Evolutionary conservation across 164 flowering plant genomes (phyloP).

Genomic region (Sedum album): DNA sequence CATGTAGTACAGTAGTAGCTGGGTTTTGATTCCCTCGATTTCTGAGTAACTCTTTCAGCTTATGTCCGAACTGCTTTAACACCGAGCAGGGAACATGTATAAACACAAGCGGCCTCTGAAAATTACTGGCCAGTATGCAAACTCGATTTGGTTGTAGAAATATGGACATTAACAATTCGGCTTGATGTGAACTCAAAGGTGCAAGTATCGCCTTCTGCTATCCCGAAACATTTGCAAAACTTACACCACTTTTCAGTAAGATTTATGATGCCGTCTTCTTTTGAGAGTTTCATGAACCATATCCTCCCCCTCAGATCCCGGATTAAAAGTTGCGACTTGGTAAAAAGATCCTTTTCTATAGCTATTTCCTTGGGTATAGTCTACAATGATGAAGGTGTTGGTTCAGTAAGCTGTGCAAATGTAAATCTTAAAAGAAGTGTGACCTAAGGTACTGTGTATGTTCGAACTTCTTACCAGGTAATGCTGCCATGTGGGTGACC

Average conservation of each 20-base stretch:
- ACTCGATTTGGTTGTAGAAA: background rate
- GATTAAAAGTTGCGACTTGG: background rate
- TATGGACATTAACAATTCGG: background rate
- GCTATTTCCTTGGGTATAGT: background rate
- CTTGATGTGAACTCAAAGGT: background rate
- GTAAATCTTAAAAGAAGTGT: background rate
- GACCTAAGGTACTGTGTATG: background rate
- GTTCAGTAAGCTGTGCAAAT: background rate
- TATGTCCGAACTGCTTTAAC: too few species aligned
- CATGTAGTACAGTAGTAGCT: too few species aligned
- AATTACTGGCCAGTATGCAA: background rate
- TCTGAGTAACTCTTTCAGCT: too few species aligned
- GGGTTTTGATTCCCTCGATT: too few species aligned
- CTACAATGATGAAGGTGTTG: background rate
- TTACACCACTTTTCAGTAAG: background rate
- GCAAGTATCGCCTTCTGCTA: background rate
- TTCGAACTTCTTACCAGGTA: background rate
- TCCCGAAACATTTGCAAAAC: background rate
- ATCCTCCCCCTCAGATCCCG: background rate
- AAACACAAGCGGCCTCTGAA: background rate
- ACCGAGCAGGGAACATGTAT: too few species aligned
- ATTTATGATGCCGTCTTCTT: background rate
- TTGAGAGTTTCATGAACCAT: conserved; percentile 4
- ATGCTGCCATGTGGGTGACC: background rate
- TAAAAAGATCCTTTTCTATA: background rate